A percentile compares a stretch with the other conserved stretches of the same genome.
Conservation (phyloP, 2,329 filamentous ascomycete genomes). For the Colletotrichum filicis region DNA sequence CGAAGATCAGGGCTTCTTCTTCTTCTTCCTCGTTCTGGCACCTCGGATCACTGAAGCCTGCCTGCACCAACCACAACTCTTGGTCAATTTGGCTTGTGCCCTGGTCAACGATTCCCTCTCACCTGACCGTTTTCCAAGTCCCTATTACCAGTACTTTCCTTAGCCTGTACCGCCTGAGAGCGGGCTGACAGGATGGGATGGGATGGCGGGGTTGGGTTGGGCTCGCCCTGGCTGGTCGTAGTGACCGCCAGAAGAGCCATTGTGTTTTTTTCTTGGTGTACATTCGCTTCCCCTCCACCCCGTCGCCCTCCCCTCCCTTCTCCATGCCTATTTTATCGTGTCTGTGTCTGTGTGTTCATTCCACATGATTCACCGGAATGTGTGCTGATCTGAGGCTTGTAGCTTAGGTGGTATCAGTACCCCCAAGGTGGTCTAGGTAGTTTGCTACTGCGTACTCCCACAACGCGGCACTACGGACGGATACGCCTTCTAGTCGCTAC, state of each 20-base stretch:
- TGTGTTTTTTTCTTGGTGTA: background rate
- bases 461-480: background rate
- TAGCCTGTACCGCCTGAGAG: background rate
- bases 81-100: background rate
- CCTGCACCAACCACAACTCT: background rate
- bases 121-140: background rate
- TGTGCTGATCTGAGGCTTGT: slow-evolving; percentile 31
- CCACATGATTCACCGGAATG: slow-evolving; percentile 26
- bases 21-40: background rate
- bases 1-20: background rate
- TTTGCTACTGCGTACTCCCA: background rate
- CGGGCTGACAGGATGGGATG: background rate
- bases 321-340: background rate
- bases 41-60: background rate
- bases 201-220: slow-evolving; percentile 10
- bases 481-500: background rate
- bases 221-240: slow-evolving; percentile 10
- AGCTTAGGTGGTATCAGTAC: slow-evolving; percentile 2
- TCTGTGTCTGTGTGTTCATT: slow-evolving; percentile 26
- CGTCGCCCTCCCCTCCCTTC: background rate
- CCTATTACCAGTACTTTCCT: background rate
- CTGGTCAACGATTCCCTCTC: background rate
- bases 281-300: background rate
- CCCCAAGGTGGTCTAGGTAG: background rate
- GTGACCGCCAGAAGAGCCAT: background rate